These are phyloP conservation scores for Debaryomyces subglobosus DNA, from an alignment of 1,139 yeast genomes.

Conservation along the genomic window DNA sequence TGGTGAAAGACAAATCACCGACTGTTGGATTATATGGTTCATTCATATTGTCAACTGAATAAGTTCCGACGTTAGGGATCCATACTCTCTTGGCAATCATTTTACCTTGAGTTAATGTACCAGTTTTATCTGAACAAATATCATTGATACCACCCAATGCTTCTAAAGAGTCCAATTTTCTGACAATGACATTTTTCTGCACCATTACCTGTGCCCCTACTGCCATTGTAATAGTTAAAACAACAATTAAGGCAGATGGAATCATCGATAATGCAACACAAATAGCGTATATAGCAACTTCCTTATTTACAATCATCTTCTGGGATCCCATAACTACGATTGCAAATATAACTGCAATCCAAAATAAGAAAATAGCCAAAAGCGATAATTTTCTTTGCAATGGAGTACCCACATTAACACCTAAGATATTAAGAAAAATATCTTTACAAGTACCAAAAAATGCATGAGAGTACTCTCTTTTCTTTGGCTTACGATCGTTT, in stretches of 20 bases:
- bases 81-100: slow-evolving; percentile 75
- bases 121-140: slow-evolving; percentile 84
- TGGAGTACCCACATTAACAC: slow-evolving; percentile 78
- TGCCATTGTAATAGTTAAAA: slow-evolving; percentile 83
- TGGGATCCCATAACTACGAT: slow-evolving; percentile 82
- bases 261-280: slow-evolving; percentile 84
- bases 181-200: slow-evolving; percentile 67
- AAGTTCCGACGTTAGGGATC: slow-evolving; percentile 78
- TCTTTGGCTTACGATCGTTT: slow-evolving; percentile 27
- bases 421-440: slow-evolving; percentile 66
- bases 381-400: slow-evolving; percentile 67
- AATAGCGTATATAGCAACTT: slow-evolving; percentile 82
- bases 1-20: slow-evolving; percentile 55
- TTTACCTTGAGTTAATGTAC: slow-evolving; percentile 78
- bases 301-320: slow-evolving; percentile 62
- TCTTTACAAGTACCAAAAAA: slow-evolving; percentile 36
- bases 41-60: slow-evolving; percentile 58
- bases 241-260: slow-evolving; percentile 80
- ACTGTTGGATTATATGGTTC: slow-evolving; percentile 75
- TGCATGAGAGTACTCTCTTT: slow-evolving; percentile 54
- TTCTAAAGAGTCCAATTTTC: slow-evolving; percentile 78
- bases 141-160: slow-evolving; percentile 81
- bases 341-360: slow-evolving; percentile 75
- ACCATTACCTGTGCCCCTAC: slow-evolving; percentile 85
- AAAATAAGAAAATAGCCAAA: slow-evolving; percentile 69